Evolutionary conservation across 2,329 filamentous ascomycete species (phyloP).

Genomic region (Xylaria sp.): DNA sequence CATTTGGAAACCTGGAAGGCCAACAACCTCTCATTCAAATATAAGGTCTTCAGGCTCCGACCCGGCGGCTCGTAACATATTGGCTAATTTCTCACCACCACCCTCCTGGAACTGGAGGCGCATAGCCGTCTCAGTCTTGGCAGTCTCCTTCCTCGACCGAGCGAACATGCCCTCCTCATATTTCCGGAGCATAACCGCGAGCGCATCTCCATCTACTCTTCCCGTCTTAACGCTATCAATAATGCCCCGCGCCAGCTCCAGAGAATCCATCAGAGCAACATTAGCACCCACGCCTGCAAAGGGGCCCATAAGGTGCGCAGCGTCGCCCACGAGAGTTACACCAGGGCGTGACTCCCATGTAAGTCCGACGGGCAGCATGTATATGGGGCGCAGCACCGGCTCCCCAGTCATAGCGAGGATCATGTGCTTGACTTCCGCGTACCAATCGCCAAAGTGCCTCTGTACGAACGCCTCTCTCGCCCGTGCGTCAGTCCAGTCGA

Average conservation of each 20-base stretch:
- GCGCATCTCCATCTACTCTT: slow-evolving; percentile 20
- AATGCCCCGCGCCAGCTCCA: slow-evolving; percentile 50
- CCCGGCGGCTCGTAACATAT: slow-evolving; percentile 26
- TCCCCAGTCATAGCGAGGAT: slow-evolving; percentile 31
- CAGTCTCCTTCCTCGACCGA: slow-evolving; percentile 37
- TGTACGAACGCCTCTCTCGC: slow-evolving; percentile 34
- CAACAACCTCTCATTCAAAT: slow-evolving; percentile 4
- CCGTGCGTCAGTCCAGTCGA: slow-evolving; percentile 38
- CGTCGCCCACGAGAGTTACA: slow-evolving; percentile 62
- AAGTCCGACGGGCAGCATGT: slow-evolving; percentile 43
- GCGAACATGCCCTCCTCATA: slow-evolving; percentile 44
- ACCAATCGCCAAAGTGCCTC: slow-evolving; percentile 37
- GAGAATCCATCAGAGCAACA: slow-evolving; percentile 57
- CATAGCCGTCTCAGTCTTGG: slow-evolving; percentile 34
- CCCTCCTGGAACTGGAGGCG: slow-evolving; percentile 35
- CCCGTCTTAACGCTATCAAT: slow-evolving; percentile 26
- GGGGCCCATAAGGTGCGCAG: slow-evolving; percentile 60
- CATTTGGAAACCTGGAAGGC: background rate
- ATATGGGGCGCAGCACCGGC: slow-evolving; percentile 35
- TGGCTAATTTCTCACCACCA: slow-evolving; percentile 35
- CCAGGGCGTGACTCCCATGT: slow-evolving; percentile 48
- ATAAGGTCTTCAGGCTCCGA: background rate
- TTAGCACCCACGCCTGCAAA: slow-evolving; percentile 63
- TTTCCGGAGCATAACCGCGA: slow-evolving; percentile 34
- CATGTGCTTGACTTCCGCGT: slow-evolving; percentile 21